Base-by-base conservation (phyloP, 2,329 filamentous ascomycete genomes). In the Aspergillus luchuensis region DNA sequence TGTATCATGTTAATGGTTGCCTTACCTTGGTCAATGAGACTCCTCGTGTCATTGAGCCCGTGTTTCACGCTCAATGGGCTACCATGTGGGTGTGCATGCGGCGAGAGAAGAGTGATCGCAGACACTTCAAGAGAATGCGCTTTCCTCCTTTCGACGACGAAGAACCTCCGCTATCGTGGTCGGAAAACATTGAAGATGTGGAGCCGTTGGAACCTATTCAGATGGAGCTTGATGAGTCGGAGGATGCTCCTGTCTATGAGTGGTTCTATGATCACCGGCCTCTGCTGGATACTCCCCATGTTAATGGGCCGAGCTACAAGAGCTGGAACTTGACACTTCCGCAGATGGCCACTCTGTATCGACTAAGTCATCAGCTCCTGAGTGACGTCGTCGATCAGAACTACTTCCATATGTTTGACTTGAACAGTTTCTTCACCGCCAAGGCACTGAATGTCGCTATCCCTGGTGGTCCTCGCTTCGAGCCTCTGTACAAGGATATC, bases 11-110 rank as follows among this genome's bases (percentile, higher is more conserved):
- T 71, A 99, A 99, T 72, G 95, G 95, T 30, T 99, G 96, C 73
- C 79, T 99, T 78, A 99, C 95, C 1, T 81, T 99, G 58, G 96
- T 99, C 71, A 99, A 99, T 76, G 95, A 99, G 81, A 92, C 89
- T 6, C 95, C 96, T 13, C 87, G 96, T 70, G 96, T 99, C 58
- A 98, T 99, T 71, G 95, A 98, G 74, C 95, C 95, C 0, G 91
- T 99, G 4, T 99, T 96, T 78, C 93, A 97, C 74, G 95, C 95
- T 59, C 95, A 99, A 76, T 99, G 95, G 95, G 95, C 95, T 11
- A 96, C 94, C 57, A 99, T 99, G 95, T 99, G 95, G 95, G 89
- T 96, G 25, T 92, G 91, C 48, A 99, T 99, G 95, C 88, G 95
- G 70, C 90, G 96, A 70, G 95, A 99, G 76, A 99, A 99, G 84